phyloP scores from a whole-genome alignment of 805 yeast species.

The Teunomyces gatunensis region DNA sequence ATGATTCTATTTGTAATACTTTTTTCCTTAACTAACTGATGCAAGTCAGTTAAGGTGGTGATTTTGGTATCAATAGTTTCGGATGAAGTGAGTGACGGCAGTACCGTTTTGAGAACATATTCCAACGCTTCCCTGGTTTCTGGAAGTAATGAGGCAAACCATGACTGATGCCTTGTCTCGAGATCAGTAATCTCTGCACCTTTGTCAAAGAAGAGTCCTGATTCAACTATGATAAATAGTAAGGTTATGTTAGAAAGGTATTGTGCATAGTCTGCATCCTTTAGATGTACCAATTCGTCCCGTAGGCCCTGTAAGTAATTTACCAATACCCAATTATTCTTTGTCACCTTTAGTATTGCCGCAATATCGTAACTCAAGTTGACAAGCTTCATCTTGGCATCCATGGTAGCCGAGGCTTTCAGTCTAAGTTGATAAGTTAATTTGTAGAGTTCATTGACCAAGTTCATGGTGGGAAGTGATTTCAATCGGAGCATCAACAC shows the following conservation, averaged over 20 bases:
- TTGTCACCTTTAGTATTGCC: conserved; percentile 27
- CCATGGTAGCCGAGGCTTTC: conserved; percentile 8
- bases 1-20: conserved; percentile 28
- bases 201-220: not conserved
- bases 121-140: conserved; percentile 10
- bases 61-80: conserved; percentile 6
- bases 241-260: conserved; percentile 23
- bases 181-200: not conserved
- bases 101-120: conserved; percentile 12
- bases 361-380: conserved; percentile 34
- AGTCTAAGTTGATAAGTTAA: conserved; percentile 31
- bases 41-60: conserved; percentile 13
- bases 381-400: conserved; percentile 18
- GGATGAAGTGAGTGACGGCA: conserved; percentile 10
- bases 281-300: conserved; percentile 13
- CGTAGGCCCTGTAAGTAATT: conserved; percentile 24
- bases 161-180: not conserved
- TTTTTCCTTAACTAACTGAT: conserved; percentile 14
- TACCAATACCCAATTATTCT: conserved; percentile 26
- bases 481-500: conserved; percentile 39
- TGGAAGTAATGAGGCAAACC: conserved; percentile 6
- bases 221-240: conserved; percentile 15
- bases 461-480: conserved; percentile 38
- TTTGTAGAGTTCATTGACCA: conserved; percentile 45
- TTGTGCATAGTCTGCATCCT: conserved; percentile 4